phyloP scores from a whole-genome alignment of 305 asterid species.

The Fraxinus platypoda region DNA sequence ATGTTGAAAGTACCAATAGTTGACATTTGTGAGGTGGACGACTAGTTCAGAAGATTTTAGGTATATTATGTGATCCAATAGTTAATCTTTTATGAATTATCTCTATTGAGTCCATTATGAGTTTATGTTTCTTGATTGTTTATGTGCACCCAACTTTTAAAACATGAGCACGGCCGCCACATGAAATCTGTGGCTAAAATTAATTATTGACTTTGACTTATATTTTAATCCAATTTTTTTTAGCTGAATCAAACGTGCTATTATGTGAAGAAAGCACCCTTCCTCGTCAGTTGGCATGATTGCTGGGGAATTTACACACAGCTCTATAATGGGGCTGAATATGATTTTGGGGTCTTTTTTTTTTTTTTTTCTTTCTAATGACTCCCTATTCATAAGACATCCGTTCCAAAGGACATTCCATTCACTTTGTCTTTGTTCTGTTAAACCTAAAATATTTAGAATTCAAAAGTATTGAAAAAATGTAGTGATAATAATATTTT shows the following conservation, averaged over 20 bases:
- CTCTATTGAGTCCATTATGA: background rate
- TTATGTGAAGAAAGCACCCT: background rate
- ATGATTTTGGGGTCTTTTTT: background rate
- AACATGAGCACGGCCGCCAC: background rate
- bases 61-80: background rate
- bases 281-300: background rate
- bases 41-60: background rate
- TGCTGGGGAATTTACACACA: background rate
- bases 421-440: background rate
- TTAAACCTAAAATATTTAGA: background rate
- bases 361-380: no score
- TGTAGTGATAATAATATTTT: background rate
- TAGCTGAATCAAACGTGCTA: no score
- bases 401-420: background rate
- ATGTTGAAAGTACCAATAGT: constrained; percentile 29
- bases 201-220: background rate
- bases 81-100: background rate
- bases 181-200: background rate
- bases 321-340: background rate
- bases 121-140: background rate
- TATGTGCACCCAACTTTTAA: background rate
- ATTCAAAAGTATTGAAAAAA: background rate
- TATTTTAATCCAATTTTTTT: no score
- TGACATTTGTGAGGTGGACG: background rate
- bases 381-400: background rate